Base-by-base conservation (phyloP, 2,329 filamentous ascomycete species). In the Curvularia eragrostidis region DNA sequence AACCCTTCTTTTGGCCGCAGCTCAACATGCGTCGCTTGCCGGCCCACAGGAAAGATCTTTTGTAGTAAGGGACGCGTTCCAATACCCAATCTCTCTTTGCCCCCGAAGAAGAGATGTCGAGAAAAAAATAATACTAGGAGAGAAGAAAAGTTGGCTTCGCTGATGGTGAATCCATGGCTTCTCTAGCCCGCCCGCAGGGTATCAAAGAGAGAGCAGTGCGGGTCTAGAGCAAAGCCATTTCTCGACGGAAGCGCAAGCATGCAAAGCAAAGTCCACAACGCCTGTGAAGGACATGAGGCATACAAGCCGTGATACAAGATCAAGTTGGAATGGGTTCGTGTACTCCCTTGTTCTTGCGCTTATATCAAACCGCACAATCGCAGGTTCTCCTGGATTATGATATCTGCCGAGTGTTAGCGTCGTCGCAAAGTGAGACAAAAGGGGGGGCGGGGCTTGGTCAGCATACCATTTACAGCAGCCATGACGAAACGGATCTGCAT, bases 401-500 rank as follows among this genome's bases (percentile, higher is more conserved):
- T 99, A 82, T 99, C 95, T 97, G 67, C 2, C 49, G 23, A 1
- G 46, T 5, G 54, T 89, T 80, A 88, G 3, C 44, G 48, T 42
- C 49, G 7, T 21, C 12, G 12, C 21, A 36, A 50, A 61, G 8
- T 52, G 19, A 36, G 53, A 28, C 18, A 30, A 9, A 8, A 32
- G 30, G 10, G 12, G 6, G 12, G 6, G 15, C 24, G 24, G n/a
- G n/a, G n/a, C n/a, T 26, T 26, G 24, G 24, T 26, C 4, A 26
- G 55, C 89, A 74, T 85, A 97, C 93, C 93, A 82, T 99, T 99
- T 75, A 99, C 95, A 68, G 95, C 95, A 62, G 94, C 93, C 95
- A 99, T 99, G 81, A 99, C 95, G 84, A 99, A 98, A 75, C 95
- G 89, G 73, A 99, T 99, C 80, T 99, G 95, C 73, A 95, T 97